These are phyloP conservation scores for Pluteus cervinus DNA, from an alignment of 768 basidiomycete genomes.

Conservation along the genomic window DNA sequence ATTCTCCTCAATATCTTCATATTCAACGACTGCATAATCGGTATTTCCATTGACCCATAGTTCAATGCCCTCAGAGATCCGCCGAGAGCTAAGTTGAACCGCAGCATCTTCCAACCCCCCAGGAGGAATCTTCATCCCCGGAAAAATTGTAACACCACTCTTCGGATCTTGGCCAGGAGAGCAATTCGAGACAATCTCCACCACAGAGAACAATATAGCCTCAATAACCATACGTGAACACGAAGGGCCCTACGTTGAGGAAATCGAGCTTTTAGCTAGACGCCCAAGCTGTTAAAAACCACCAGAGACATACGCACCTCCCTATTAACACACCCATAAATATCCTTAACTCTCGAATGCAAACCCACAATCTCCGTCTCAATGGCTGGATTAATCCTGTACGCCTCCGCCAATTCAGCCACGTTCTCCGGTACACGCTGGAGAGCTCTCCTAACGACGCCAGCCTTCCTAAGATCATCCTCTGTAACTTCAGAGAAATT, in stretches of 20 bases:
- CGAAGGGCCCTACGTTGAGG: conserved; percentile 18
- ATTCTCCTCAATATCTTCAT: conserved; percentile 15
- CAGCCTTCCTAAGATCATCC: conserved; percentile 20
- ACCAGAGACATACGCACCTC: conserved; percentile 18
- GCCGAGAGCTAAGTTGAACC: conserved; percentile 15
- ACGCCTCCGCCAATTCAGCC: conserved; percentile 11
- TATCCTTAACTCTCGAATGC: conserved; percentile 18
- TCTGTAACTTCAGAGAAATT: conserved; percentile 17
- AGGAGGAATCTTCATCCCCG: conserved; percentile 21
- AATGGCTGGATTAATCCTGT: conserved; percentile 9
- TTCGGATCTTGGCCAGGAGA: no score
- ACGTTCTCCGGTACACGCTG: conserved; percentile 13
- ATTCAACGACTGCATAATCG: conserved; percentile 22
- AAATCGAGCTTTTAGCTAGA: conserved; percentile 13
- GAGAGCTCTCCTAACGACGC: conserved; percentile 19
- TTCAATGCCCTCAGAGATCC: conserved; percentile 17
- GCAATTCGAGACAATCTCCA: conserved; percentile 16
- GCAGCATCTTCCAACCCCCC: no score
- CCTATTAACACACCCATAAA: conserved; percentile 24
- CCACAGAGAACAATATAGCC: conserved; percentile 21
- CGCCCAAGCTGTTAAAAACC: conserved; percentile 9
- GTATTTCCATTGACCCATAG: conserved; percentile 21
- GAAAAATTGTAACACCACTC: conserved; percentile 20
- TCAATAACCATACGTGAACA: conserved; percentile 25
- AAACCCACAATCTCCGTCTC: conserved; percentile 17